Percentiles rank a stretch among this genome's conserved stretches.
Conservation (phyloP, 2,329 filamentous ascomycete species). For the Ophiostoma montium region DNA sequence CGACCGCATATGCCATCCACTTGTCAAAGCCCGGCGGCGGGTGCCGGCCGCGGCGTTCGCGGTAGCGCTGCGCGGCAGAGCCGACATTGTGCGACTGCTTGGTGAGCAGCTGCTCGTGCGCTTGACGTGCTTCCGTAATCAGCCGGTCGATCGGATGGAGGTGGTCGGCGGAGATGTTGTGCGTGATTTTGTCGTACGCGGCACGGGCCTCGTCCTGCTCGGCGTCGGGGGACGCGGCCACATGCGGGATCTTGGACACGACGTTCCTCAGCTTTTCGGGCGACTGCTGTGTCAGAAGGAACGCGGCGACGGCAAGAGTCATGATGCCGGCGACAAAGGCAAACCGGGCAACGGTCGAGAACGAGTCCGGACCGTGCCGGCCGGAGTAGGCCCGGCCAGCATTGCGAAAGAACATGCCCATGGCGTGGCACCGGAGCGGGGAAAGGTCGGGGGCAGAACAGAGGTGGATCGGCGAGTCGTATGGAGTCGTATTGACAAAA, state of each 20-base stretch:
- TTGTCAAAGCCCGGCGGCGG: constrained; percentile 34
- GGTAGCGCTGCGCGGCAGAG: constrained; percentile 19
- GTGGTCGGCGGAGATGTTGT: constrained; percentile 2
- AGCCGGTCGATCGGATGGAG: constrained; percentile 32
- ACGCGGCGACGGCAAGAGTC: constrained; percentile 5
- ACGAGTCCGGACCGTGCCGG: constrained; percentile 5
- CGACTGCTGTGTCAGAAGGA: constrained; percentile 8
- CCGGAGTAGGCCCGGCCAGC: constrained; percentile 2
- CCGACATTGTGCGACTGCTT: constrained; percentile 29
- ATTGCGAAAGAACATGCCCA: constrained; percentile 8
- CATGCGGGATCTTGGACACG: constrained; percentile 5
- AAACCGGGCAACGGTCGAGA: constrained; percentile 10
- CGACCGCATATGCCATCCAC: constrained; percentile 31
- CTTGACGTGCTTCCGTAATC: constrained; percentile 25
- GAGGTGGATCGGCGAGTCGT: too few relatives aligned
- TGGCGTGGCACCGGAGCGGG: too few relatives aligned
- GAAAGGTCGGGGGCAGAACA: too few relatives aligned
- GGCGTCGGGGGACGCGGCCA: constrained; percentile 1
- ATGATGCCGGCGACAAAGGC: constrained; percentile 9
- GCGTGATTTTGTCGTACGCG: constrained; percentile 3
- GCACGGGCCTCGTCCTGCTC: constrained; percentile 2
- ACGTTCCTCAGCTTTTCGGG: constrained; percentile 1
- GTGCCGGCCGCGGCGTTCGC: constrained; percentile 30
- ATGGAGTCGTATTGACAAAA: too few relatives aligned
- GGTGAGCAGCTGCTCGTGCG: constrained; percentile 24